phyloP scores from a whole-genome alignment of 1,139 yeast genomes.

The Scheffersomyces parashehatae region DNA sequence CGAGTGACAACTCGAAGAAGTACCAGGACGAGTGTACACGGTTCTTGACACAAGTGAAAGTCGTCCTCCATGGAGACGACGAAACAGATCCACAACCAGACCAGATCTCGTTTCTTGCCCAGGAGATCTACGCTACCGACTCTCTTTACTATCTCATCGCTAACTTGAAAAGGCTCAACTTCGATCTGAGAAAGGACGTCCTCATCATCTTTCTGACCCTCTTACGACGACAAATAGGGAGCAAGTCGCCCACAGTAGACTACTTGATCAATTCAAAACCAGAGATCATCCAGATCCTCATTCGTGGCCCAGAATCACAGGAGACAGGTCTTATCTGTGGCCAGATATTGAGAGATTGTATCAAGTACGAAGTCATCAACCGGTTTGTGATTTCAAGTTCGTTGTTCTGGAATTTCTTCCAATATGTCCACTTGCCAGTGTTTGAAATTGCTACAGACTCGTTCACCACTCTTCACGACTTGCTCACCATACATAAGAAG shows the following conservation, averaged over 20 bases:
- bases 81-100: conserved; percentile 73
- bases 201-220: conserved; percentile 71
- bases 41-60: conserved; percentile 64
- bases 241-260: conserved; percentile 83
- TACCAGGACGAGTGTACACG: conserved; percentile 78
- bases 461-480: conserved; percentile 71
- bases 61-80: conserved; percentile 75
- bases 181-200: conserved; percentile 88
- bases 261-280: conserved; percentile 66
- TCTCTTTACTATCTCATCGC: conserved; percentile 60
- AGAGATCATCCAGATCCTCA: conserved; percentile 58
- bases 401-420: conserved; percentile 79
- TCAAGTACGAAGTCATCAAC: conserved; percentile 74
- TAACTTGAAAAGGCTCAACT: conserved; percentile 67
- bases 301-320: conserved; percentile 64
- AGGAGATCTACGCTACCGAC: conserved; percentile 75
- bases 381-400: conserved; percentile 54
- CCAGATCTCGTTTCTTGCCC: conserved; percentile 68
- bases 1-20: conserved; percentile 56
- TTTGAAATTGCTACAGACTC: conserved; percentile 93
- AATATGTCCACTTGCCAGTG: conserved; percentile 69
- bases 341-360: conserved; percentile 79
- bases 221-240: conserved; percentile 76
- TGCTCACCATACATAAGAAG: conserved; percentile 68
- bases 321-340: conserved; percentile 80